A percentile compares a stretch with the other conserved stretches of the same genome.
phyloP scores from a whole-genome alignment of 352 stramenopile genomes.

The Globisporangium spinosum region DNA sequence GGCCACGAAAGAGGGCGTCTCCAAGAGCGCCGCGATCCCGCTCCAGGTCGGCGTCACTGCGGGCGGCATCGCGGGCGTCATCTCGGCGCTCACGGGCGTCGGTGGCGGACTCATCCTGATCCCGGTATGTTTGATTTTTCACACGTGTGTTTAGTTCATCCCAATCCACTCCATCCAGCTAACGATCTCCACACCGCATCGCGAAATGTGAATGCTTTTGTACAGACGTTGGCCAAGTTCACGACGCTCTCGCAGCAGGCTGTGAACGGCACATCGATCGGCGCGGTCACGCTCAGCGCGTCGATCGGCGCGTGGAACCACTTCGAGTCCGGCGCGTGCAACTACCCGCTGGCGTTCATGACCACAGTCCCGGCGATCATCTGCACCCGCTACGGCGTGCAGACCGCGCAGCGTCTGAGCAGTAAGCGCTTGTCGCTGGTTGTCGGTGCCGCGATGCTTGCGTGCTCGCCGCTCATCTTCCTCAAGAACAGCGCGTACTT shows the following conservation, averaged over 20 bases:
- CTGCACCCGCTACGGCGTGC: constrained; percentile 76
- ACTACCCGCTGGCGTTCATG: constrained; percentile 65
- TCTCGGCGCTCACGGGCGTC: constrained; percentile 79
- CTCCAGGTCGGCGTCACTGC: constrained; percentile 39
- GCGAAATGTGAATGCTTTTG: not conserved
- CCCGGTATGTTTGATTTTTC: constrained; percentile 34
- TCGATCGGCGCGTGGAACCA: constrained; percentile 75
- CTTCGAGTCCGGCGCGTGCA: constrained; percentile 60
- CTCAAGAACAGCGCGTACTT: constrained; percentile 80
- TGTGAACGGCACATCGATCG: constrained; percentile 81
- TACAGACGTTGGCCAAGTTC: constrained; percentile 74
- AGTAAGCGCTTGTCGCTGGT: constrained; percentile 76
- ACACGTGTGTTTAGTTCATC: not conserved
- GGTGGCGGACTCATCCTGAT: constrained; percentile 83
- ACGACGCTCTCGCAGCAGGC: constrained; percentile 74
- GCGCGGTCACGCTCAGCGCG: constrained; percentile 66
- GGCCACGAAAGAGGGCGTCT: constrained; percentile 30
- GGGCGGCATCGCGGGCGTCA: constrained; percentile 58
- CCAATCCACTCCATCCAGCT: not conserved
- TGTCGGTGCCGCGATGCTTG: constrained; percentile 73
- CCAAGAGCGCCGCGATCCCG: constrained; percentile 36
- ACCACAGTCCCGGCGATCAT: constrained; percentile 75
- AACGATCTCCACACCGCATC: not conserved
- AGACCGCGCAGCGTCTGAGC: constrained; percentile 65
- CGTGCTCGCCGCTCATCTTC: constrained; percentile 74